A percentile compares a stretch with the other conserved stretches of the same genome.
Conservation (phyloP, 2,329 filamentous ascomycete genomes). For the Neopestalotiopsis sp. region DNA sequence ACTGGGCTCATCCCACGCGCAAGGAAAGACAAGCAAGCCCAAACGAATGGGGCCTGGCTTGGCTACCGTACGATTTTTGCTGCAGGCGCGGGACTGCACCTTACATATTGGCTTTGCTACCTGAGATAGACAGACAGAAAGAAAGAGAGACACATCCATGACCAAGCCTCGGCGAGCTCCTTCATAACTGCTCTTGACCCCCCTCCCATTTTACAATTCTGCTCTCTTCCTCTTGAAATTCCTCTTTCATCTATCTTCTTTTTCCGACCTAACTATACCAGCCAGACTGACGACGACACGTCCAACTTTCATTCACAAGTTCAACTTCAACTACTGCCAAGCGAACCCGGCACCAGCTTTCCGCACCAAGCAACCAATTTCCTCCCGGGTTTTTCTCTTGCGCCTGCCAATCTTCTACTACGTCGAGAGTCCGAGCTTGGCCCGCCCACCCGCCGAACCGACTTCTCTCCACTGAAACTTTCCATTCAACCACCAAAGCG, state of each 20-base stretch:
- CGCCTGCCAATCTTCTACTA: neutral
- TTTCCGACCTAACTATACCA: neutral
- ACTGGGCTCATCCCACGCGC: conserved; percentile 10
- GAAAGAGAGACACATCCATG: neutral
- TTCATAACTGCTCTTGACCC: conserved; percentile 1
- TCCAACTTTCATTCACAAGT: neutral
- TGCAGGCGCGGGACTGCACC: neutral
- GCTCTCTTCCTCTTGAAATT: neutral
- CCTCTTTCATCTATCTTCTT: neutral
- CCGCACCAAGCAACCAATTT: conserved; percentile 2
- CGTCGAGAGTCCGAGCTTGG: neutral
- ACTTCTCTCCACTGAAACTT: conserved; percentile 1
- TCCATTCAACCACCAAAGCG: neutral
- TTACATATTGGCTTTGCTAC: neutral
- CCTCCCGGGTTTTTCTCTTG: neutral
- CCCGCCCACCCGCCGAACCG: conserved; percentile 3
- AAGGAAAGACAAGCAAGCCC: neutral
- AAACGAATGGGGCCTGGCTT: neutral
- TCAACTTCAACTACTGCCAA: neutral
- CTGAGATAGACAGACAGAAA: neutral
- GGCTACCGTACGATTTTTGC: neutral
- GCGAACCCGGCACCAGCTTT: neutral
- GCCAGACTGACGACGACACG: neutral
- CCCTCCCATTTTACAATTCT: neutral
- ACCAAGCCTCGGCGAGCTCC: neutral